Evolutionary conservation across 345 rosid species (phyloP), one percentile per base, ranked within the genome.

Genomic region (Hibiscus trionum): DNA sequence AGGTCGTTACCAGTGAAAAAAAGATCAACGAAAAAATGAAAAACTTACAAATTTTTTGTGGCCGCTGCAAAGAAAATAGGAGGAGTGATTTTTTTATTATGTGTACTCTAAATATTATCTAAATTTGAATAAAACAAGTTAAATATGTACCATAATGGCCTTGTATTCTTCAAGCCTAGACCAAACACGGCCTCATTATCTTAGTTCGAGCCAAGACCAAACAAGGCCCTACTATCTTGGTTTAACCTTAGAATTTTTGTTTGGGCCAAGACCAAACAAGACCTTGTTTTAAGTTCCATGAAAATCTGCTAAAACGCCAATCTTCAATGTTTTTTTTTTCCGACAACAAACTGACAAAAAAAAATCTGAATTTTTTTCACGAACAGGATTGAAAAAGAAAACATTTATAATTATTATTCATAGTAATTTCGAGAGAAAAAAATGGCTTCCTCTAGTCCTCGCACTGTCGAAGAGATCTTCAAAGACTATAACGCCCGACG

Each of bases 381-480:
- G 19, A 17, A 19, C 26, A 55, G 59, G 1, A 26, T 24, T 39
- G 10, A 1, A 15, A 7, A 15, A 10, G 17, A 4, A n/a, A 39
- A 1, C 7, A 26, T 26, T 47, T 69, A 31, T 7, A n/a, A 55
- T 55, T 55, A 17, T 55, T 44, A 39, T 59, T 39, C 37, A 3
- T 27, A 42, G 7, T 35, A 58, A 4, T 55, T 79, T 65, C 5
- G 7, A 2, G 11, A 55, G 2, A 19, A 19, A 11, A 19, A 21
- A 55, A 73, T 77, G 9, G 82, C 80, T 55, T 55, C 59, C 59
- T 55, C 59, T 27, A 86, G 83, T 79, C 93, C 93, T 76, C 86
- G 93, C 50, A 77, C 88, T 39, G 90, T 91, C 14, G 93, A 91
- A 83, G 97, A 84, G 80, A 91, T 91, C 87, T 84, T 88, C 77